Evolutionary conservation across 2,329 filamentous ascomycete species (phyloP).

Genomic region (Graphilbum sp.): DNA sequence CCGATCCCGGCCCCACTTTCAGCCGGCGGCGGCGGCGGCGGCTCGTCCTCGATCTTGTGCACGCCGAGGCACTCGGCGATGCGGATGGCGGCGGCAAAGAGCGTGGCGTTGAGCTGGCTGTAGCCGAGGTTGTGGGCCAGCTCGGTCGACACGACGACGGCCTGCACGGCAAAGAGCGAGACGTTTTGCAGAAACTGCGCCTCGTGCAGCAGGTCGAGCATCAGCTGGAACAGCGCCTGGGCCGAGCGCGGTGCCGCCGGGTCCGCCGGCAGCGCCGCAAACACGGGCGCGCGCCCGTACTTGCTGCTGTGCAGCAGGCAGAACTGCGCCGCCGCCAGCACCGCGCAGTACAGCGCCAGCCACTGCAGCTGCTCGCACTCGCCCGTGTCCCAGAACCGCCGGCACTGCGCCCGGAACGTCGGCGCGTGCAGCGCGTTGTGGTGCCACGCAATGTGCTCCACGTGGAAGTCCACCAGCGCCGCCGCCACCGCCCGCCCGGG

Average conservation of each 20-base stretch:
- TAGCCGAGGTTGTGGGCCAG: slow-evolving; percentile 20
- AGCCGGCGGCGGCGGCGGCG: background rate
- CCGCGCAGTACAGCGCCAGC: slow-evolving; percentile 13
- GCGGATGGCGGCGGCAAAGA: slow-evolving; percentile 18
- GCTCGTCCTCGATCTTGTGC: slow-evolving; percentile 9
- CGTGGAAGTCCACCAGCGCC: slow-evolving; percentile 13
- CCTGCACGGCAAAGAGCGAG: slow-evolving; percentile 18
- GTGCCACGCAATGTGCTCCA: slow-evolving; percentile 13
- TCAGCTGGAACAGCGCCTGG: slow-evolving; percentile 13
- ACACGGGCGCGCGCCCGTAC: background rate
- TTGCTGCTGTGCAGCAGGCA: slow-evolving; percentile 11
- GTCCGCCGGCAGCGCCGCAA: background rate
- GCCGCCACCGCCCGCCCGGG: slow-evolving; percentile 6
- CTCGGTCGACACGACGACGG: slow-evolving; percentile 20
- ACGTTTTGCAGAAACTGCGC: slow-evolving; percentile 16
- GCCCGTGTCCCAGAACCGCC: slow-evolving; percentile 23
- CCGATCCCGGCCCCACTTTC: background rate
- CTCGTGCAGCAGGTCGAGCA: slow-evolving; percentile 17
- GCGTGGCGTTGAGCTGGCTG: slow-evolving; percentile 16
- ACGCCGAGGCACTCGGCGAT: slow-evolving; percentile 15
- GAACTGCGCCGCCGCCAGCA: slow-evolving; percentile 11
- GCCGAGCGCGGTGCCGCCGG: slow-evolving; percentile 4
- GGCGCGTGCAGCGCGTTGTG: slow-evolving; percentile 29
- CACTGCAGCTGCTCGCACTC: slow-evolving; percentile 11
- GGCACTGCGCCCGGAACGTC: slow-evolving; percentile 34